phyloP scores from a whole-genome alignment of 805 yeast genomes.

The Starmera pachycereana region DNA sequence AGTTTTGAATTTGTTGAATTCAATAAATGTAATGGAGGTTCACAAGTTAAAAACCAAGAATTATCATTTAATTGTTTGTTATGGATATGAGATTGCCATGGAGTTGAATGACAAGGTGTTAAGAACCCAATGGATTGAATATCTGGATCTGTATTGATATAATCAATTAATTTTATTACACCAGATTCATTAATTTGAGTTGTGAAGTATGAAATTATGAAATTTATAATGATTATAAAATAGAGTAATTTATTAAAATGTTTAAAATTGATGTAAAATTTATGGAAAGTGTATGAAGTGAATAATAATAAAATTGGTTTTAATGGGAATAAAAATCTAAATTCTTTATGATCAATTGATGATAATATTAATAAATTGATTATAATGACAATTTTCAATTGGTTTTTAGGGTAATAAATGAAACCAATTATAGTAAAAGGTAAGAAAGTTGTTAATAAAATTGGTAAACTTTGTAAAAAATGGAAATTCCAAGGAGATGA shows the following conservation, averaged over 20 bases:
- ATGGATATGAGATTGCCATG: constrained; percentile 83
- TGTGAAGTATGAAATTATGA: constrained; percentile 37
- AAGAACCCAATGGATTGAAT: constrained; percentile 62
- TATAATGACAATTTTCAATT: constrained; percentile 23
- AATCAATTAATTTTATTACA: constrained; percentile 55
- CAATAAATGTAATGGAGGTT: constrained; percentile 59
- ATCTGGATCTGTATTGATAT: constrained; percentile 31
- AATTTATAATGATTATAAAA: constrained; percentile 25
- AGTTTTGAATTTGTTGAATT: constrained; percentile 16
- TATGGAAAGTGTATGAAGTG: constrained; percentile 26
- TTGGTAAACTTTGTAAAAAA: constrained; percentile 71
- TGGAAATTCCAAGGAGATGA: constrained; percentile 79
- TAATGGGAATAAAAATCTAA: constrained; percentile 78
- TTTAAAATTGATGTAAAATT: constrained; percentile 13
- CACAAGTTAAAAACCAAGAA: constrained; percentile 83
- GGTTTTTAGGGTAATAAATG: constrained; percentile 11
- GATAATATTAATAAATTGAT: constrained; percentile 51
- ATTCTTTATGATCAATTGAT: constrained; percentile 73
- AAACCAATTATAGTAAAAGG: constrained; percentile 50
- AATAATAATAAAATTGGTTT: constrained; percentile 60
- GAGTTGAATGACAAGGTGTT: constrained; percentile 97
- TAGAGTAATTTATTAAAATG: constrained; percentile 8
- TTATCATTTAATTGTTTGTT: constrained; percentile 33
- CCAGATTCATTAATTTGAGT: constrained; percentile 80
- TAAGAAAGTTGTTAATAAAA: constrained; percentile 52